phyloP scores from a whole-genome alignment of 2,329 filamentous ascomycete genomes.

The Sclerotinia nivalis region DNA sequence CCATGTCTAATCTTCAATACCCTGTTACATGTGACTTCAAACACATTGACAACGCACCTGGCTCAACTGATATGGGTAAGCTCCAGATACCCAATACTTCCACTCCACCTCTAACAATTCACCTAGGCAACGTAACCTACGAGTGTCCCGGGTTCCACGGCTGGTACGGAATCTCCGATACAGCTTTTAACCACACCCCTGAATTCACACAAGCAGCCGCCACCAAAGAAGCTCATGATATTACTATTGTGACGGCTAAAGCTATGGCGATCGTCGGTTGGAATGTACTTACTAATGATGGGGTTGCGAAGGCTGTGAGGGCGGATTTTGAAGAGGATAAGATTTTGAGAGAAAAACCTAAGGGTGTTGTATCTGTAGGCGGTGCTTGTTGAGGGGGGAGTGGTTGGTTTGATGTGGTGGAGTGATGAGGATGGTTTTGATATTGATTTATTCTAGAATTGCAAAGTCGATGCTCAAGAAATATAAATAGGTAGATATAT shows the following conservation, averaged over 20 bases:
- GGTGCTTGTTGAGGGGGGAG: neutral
- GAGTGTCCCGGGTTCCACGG: constrained; percentile 56
- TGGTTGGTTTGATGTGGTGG: neutral
- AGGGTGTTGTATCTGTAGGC: neutral
- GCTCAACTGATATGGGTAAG: constrained; percentile 39
- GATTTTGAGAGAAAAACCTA: neutral
- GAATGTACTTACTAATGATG: constrained; percentile 48
- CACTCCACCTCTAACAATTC: constrained; percentile 50
- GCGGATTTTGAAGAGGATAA: constrained; percentile 43
- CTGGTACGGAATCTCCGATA: constrained; percentile 53
- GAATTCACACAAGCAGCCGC: constrained; percentile 45
- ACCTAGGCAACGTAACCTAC: constrained; percentile 57
- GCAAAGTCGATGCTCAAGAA: neutral
- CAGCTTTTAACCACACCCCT: constrained; percentile 53
- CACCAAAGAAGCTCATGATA: constrained; percentile 35
- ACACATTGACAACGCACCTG: constrained; percentile 24
- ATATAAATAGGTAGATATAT: neutral
- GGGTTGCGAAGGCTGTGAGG: constrained; percentile 47
- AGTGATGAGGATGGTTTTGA: neutral
- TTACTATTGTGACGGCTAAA: constrained; percentile 33
- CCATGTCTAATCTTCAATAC: constrained; percentile 27
- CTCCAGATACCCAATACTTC: neutral
- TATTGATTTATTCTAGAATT: neutral
- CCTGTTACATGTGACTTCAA: constrained; percentile 25
- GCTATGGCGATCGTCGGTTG: constrained; percentile 48